These are phyloP conservation scores for Tremellales sp. DNA, from an alignment of 1,284 basidiomycete genomes.

Conservation along the genomic window DNA sequence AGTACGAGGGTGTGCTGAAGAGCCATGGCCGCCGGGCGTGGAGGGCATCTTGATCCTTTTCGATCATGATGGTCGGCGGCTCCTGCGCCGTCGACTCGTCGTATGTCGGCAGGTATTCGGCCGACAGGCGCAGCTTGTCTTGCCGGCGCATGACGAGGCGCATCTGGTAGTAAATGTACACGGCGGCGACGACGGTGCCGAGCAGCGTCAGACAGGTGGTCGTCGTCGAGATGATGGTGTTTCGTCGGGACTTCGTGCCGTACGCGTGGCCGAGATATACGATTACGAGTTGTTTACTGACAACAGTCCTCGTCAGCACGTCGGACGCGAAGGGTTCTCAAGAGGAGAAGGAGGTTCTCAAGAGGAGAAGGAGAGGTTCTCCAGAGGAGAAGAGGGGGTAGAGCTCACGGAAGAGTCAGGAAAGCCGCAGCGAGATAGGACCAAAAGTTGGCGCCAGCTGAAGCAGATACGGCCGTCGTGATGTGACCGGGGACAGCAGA, in stretches of 20 bases:
- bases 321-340: background rate
- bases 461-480: conserved; percentile 42
- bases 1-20: background rate
- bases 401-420: conserved; percentile 38
- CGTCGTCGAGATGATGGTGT: conserved; percentile 36
- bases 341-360: background rate
- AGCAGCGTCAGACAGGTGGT: conserved; percentile 34
- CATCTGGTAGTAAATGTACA: conserved; percentile 47
- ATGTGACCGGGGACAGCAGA: conserved; percentile 45
- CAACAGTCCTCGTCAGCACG: too few species aligned
- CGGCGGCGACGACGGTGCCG: conserved; percentile 41
- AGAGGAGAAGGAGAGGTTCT: background rate
- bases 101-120: background rate
- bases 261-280: conserved; percentile 44
- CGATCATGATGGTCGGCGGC: background rate
- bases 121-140: conserved; percentile 11
- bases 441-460: conserved; percentile 42
- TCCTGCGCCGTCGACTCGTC: conserved; percentile 1
- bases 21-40: conserved; percentile 7
- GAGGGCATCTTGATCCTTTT: conserved; percentile 2
- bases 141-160: conserved; percentile 35
- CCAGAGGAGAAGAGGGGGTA: background rate
- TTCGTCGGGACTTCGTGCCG: conserved; percentile 27
- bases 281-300: conserved; percentile 42
- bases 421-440: conserved; percentile 42